These are phyloP conservation scores for Bolboschoenoplectus hybrid DNA, from an alignment of 202 grass and related monocot genomes.

Conservation along the genomic window DNA sequence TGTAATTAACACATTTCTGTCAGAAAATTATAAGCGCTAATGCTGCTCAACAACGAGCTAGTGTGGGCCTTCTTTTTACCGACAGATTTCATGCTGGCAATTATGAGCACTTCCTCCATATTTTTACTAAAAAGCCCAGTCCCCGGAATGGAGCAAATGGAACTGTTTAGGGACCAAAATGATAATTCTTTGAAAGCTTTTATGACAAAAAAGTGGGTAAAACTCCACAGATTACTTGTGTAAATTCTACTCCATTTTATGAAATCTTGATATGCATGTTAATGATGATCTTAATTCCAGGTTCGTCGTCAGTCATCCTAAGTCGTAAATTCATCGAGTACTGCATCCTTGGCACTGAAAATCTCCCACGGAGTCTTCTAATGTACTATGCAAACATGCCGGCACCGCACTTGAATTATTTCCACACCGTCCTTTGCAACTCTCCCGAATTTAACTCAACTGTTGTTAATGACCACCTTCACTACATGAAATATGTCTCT, in stretches of 20 bases:
- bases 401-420: slow-evolving; percentile 75
- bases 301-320: slow-evolving; percentile 79
- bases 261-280: slow-evolving; percentile 3
- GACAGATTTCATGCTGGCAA: neutral
- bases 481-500: slow-evolving; percentile 49
- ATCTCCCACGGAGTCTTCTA: slow-evolving; percentile 83
- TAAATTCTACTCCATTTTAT: neutral
- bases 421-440: slow-evolving; percentile 94
- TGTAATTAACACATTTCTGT: neutral
- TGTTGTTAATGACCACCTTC: slow-evolving; percentile 77
- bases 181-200: neutral
- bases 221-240: neutral
- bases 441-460: slow-evolving; percentile 76
- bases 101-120: neutral
- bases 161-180: neutral
- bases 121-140: neutral
- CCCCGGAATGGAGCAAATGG: neutral
- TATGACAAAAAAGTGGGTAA: slow-evolving; percentile 1
- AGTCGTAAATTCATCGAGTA: slow-evolving; percentile 78
- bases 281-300: slow-evolving; percentile 46
- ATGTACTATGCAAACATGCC: slow-evolving; percentile 89
- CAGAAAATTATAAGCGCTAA: neutral
- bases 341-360: slow-evolving; percentile 67
- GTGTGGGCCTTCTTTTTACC: neutral
- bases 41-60: neutral